phyloP scores from a whole-genome alignment of 768 basidiomycete genomes.

The Gloeopeniophorella convolvens region DNA sequence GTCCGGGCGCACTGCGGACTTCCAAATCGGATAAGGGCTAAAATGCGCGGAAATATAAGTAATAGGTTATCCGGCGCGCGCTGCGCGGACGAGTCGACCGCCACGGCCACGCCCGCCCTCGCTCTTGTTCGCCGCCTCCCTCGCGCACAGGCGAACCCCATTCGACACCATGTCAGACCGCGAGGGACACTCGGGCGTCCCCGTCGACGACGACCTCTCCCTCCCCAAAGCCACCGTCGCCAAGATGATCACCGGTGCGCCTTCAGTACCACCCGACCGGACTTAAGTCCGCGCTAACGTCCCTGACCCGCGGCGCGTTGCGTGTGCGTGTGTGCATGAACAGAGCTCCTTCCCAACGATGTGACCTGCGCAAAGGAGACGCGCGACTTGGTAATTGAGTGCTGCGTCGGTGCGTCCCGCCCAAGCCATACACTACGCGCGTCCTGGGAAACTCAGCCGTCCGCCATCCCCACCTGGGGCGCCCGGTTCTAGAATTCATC shows the following conservation, averaged over 20 bases:
- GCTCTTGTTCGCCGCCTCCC: conserved; percentile 14
- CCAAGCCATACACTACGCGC: conserved; percentile 7
- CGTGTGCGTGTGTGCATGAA: background rate
- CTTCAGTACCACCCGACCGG: conserved; percentile 10
- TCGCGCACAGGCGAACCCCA: background rate
- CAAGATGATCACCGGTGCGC: conserved; percentile 88
- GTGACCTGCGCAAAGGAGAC: conserved; percentile 92
- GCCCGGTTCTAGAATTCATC: conserved; percentile 76
- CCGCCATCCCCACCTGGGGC: background rate
- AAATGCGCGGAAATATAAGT: conserved; percentile 9
- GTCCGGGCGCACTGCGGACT: conserved; percentile 33
- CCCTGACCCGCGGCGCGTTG: conserved; percentile 9
- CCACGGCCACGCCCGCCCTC: conserved; percentile 20
- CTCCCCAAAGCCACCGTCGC: conserved; percentile 96
- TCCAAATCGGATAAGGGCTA: conserved; percentile 26
- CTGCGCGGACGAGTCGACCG: too few relatives aligned
- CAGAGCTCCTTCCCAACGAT: conserved; percentile 87
- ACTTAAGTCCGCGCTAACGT: background rate
- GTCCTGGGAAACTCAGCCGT: background rate
- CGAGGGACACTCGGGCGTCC: conserved; percentile 64
- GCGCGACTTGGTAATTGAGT: conserved; percentile 94
- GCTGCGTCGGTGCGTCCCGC: conserved; percentile 86
- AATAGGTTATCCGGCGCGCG: conserved; percentile 19
- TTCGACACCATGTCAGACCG: conserved; percentile 73
- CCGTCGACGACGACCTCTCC: conserved; percentile 87